These are phyloP conservation scores for Podaxis sp. DNA, from an alignment of 768 basidiomycete genomes.

Conservation along the genomic window DNA sequence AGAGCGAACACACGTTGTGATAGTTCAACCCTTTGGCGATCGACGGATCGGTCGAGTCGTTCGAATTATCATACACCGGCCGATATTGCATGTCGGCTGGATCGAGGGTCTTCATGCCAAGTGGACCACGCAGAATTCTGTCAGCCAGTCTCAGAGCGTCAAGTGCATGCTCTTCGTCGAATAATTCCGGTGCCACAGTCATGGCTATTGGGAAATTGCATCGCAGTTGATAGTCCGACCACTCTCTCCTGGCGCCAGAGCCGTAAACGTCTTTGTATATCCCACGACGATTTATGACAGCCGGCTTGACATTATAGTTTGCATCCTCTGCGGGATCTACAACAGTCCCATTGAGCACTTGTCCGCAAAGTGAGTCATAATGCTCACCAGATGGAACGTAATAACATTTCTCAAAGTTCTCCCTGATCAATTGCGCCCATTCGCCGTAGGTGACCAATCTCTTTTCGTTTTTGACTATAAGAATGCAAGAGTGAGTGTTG, in stretches of 20 bases:
- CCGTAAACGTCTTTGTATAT: conserved; percentile 99
- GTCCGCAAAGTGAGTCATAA: not conserved
- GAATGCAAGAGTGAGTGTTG: not conserved
- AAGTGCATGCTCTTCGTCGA: conserved; percentile 78
- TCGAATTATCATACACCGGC: conserved; percentile 89
- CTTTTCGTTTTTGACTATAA: conserved; percentile 66
- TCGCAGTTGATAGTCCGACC: conserved; percentile 96
- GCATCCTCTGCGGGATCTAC: conserved; percentile 71
- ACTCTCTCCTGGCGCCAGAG: conserved; percentile 83
- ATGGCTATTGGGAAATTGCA: conserved; percentile 95
- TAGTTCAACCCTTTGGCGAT: conserved; percentile 96
- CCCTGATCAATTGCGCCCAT: conserved; percentile 84
- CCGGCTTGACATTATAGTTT: conserved; percentile 67
- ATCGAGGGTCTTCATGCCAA: conserved; percentile 98
- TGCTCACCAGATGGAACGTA: conserved; percentile 34
- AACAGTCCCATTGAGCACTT: conserved; percentile 2
- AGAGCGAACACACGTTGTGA: conserved; percentile 62
- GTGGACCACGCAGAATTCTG: conserved; percentile 74
- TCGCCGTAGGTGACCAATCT: conserved; percentile 82
- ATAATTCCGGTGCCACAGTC: conserved; percentile 95
- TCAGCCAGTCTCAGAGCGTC: conserved; percentile 81
- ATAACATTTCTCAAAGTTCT: conserved; percentile 87
- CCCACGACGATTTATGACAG: conserved; percentile 81
- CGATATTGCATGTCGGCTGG: conserved; percentile 86
- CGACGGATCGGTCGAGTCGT: conserved; percentile 80